Evolutionary conservation across 768 basidiomycete species (phyloP), one percentile per base, ranked within the genome.

Genomic region (Trametes gibbosa): DNA sequence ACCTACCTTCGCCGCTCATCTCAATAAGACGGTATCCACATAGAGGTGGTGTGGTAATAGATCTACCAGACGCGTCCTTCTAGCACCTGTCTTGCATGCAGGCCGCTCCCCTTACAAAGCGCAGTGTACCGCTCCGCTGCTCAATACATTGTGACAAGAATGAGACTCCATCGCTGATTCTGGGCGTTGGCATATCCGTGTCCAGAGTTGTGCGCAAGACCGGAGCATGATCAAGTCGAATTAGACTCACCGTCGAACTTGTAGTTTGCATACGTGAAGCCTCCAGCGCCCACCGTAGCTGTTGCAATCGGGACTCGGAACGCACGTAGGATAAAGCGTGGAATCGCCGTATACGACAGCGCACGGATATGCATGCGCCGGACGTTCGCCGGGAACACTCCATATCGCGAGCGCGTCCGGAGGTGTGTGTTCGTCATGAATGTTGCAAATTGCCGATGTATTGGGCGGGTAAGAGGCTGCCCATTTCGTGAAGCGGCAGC

Each of bases 241-340:
- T 8, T 0, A 54, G 34, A 73, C 81, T 64, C 61, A 93, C 95
- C 92, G 78, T 98, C 95, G 67, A 96, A 87, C 76, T 95, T 95
- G 78, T 96, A 96, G 72, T 96, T 95, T 21, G 94, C 95, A 74
- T 97, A 98, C 5, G 92, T 92, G 56, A 96, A 76, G 0, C 92
- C 88, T 10, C 95, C 95, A 0, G 90, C 95, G 4, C 95, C 95
- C 24, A 95, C 83, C 1, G 92, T 92, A 35, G 87, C 89, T 6
- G 90, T 93, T 16, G 92, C 94, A 59, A 93, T 81, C 25, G 95
- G 95, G 1, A 97, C 85, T 50, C 89, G 80, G 68, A 97, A 94
- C 0, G 94, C 94, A 45, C 92, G 81, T 0, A 88, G 85, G 45
- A 96, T 84, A 63, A 96, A 90, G 63, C 86, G 79, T n/a, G 95